Base-by-base conservation (phyloP, 805 yeast genomes). In the Cyberlindnera suaveolens region DNA sequence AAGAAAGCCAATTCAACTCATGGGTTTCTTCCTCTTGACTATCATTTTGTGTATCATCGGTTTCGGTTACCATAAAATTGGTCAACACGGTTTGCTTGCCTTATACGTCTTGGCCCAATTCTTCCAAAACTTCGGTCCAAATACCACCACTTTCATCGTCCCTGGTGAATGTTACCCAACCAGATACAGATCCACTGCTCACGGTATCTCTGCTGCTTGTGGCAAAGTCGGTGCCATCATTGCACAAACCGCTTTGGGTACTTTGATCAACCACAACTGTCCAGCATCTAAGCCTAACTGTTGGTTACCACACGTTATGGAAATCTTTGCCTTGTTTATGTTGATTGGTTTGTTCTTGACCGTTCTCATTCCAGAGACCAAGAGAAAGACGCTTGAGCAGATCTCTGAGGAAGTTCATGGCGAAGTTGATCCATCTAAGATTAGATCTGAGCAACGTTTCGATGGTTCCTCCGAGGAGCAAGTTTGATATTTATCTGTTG, bases 101-200 rank as follows among this genome's bases (percentile, higher is more conserved):
- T 66, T 88, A 41, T 88, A 85, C 71, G 79, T 87, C 53, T 65
- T 88, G 47, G 78, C 82, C 47, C 96, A 88, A 70, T 85, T 88
- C 64, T 88, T 88, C 82, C 80, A 82, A 66, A 88, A 88, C 67
- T 88, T 86, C 58, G 96, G 96, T 62, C 96, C 96, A 64, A 88
- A 88, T 74, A 80, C 89, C 48, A 89, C 96, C 39, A 88, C 96
- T 42, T 88, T 88, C 63, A 79, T 88, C 58, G 75, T 85, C 61
- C 96, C 96, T 39, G 96, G 95, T 68, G 96, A 88, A 72, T 71
- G 79, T 63, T 89, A 72, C 83, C 96, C 96, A 64, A 88, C 96
- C 44, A 82, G 96, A 75, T 88, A 87, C 71, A 84, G 96, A 81
- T 87, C 96, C 19, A 80, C 95, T 53, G 96, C 96, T 39, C 96